Percentiles rank a stretch among this genome's conserved stretches.
Conservation (phyloP, 2,329 filamentous ascomycete species). For the Ceratocystis diversiconidia region DNA sequence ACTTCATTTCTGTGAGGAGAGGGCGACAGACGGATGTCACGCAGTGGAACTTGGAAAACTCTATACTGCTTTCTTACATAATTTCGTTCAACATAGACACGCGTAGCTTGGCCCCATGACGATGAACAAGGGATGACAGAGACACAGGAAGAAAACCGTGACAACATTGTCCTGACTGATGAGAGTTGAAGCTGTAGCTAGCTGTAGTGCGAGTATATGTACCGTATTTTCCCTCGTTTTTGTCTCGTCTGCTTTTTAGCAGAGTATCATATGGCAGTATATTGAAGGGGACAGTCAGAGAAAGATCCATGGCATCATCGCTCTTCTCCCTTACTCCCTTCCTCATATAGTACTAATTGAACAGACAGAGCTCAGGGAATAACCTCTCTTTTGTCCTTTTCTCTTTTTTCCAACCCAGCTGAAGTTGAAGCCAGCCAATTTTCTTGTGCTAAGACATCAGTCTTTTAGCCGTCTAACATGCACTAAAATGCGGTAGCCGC, state of each 20-base stretch:
- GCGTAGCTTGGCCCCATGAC: not conserved
- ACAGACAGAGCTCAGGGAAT: not conserved
- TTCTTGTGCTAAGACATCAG: not conserved
- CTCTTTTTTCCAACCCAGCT: not conserved
- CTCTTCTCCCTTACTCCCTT: not conserved
- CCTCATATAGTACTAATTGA: not conserved
- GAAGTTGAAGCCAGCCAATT: not conserved
- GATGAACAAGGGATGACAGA: not conserved
- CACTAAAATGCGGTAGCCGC: not conserved
- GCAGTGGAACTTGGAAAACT: not conserved
- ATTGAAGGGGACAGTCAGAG: too few species aligned
- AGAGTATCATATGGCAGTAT: too few species aligned
- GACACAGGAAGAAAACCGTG: not conserved
- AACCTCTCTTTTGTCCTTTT: not conserved
- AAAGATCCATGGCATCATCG: too few species aligned
- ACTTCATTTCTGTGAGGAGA: too few species aligned
- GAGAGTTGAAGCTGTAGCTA: not conserved
- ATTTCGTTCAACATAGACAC: not conserved
- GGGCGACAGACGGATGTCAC: not conserved
- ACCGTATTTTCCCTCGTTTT: not conserved
- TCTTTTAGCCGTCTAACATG: not conserved
- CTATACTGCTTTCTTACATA: not conserved
- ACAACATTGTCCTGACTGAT: not conserved
- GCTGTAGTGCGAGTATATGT: slow-evolving; percentile 1
- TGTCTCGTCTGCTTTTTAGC: not conserved